Percentiles rank a stretch among this genome's conserved stretches.
Evolutionary conservation across 495 filamentous ascomycete species (phyloP).

Genomic region (Cercophora scortea): DNA sequence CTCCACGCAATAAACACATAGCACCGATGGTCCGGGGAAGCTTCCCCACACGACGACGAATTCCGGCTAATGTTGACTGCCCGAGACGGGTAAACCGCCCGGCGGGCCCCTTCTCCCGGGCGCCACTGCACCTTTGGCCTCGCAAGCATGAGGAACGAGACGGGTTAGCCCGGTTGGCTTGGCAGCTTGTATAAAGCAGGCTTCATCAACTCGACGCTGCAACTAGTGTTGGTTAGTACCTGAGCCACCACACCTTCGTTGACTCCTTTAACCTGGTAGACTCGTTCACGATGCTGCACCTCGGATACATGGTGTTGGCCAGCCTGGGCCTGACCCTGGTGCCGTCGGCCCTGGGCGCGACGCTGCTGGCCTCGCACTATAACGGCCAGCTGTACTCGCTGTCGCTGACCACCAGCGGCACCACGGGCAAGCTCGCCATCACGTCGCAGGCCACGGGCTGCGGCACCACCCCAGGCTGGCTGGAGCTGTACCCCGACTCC

Average conservation of each 20-base stretch:
- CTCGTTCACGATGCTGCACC: constrained; percentile 2
- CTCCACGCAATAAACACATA: no score
- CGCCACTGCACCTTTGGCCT: background rate
- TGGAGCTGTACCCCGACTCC: constrained; percentile 38
- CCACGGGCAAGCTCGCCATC: constrained; percentile 20
- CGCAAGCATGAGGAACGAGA: background rate
- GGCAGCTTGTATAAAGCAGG: background rate
- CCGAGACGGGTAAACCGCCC: background rate
- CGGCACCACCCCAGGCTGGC: constrained; percentile 45
- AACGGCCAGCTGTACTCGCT: constrained; percentile 33
- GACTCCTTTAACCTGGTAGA: background rate
- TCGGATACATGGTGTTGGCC: background rate
- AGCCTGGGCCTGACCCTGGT: constrained; percentile 10
- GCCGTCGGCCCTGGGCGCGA: constrained; percentile 25
- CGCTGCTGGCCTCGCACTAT: constrained; percentile 35
- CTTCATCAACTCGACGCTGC: background rate
- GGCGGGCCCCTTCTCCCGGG: background rate
- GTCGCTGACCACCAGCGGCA: constrained; percentile 14
- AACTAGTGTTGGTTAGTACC: no score
- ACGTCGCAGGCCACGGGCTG: constrained; percentile 24
- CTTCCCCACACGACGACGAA: background rate
- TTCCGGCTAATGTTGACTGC: background rate
- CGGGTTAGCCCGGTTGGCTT: background rate
- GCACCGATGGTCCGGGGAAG: no score
- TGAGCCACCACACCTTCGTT: background rate